Evolutionary conservation across 2,329 filamentous ascomycete species (phyloP).

Genomic region (Aspergillus cejpii): DNA sequence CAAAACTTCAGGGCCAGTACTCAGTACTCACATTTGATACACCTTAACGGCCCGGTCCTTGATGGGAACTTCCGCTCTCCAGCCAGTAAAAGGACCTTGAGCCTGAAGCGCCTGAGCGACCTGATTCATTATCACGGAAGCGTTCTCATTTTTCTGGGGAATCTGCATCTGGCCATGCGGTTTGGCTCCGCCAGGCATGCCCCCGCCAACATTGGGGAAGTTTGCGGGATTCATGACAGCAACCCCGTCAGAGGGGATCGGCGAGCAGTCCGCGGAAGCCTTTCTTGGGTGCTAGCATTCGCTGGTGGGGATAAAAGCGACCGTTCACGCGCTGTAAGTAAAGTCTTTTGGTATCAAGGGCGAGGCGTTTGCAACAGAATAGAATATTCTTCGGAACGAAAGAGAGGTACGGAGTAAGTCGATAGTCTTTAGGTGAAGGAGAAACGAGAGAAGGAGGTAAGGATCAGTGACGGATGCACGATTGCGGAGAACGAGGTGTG

Average conservation of each 20-base stretch:
- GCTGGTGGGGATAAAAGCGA: slow-evolving; percentile 17
- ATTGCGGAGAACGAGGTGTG: neutral
- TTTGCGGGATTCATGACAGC: slow-evolving; percentile 40
- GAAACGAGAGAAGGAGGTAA: neutral
- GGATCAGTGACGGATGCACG: neutral
- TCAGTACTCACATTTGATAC: slow-evolving; percentile 38
- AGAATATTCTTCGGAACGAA: neutral
- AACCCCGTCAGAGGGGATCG: slow-evolving; percentile 36
- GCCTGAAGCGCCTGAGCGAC: slow-evolving; percentile 36
- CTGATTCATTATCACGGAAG: slow-evolving; percentile 33
- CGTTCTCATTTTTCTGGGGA: slow-evolving; percentile 30
- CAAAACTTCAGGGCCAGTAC: neutral
- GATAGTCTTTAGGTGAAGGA: neutral
- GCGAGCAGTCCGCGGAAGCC: slow-evolving; percentile 29
- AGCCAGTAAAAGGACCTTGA: slow-evolving; percentile 41
- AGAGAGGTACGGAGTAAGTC: too few relatives aligned
- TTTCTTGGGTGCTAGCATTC: slow-evolving; percentile 33
- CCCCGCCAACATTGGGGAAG: slow-evolving; percentile 34
- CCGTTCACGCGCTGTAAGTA: slow-evolving; percentile 7
- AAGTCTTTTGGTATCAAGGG: neutral
- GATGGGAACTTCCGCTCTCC: slow-evolving; percentile 39
- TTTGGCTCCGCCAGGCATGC: slow-evolving; percentile 31
- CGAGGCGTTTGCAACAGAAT: neutral
- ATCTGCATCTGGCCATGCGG: slow-evolving; percentile 29
- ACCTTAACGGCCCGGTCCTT: slow-evolving; percentile 39